A percentile compares a stretch with the other conserved stretches of the same genome.
These are phyloP conservation scores for Dinochytrium kinnereticum DNA, from an alignment of 371 early-diverging fungal genomes.

Conservation along the genomic window DNA sequence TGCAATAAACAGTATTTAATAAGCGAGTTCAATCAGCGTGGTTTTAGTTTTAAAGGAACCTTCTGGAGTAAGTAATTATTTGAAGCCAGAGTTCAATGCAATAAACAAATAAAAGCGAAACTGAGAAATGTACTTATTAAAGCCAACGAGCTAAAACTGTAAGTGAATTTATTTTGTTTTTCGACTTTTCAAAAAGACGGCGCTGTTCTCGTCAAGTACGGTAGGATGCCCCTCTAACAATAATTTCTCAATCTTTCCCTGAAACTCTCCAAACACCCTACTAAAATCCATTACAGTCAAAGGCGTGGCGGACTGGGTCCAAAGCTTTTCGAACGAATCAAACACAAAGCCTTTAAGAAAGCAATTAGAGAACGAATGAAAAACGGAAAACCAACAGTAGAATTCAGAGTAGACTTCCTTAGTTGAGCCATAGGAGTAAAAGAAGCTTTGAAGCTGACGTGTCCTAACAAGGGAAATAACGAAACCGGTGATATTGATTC, in stretches of 20 bases:
- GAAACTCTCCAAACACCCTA: constrained; percentile 66
- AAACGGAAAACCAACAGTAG: constrained; percentile 64
- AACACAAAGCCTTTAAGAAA: constrained; percentile 65
- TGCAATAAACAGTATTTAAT: too few species aligned
- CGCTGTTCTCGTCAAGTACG: constrained; percentile 1
- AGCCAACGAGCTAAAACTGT: too few species aligned
- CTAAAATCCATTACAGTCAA: constrained; percentile 80
- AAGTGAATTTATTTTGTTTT: constrained; percentile 1
- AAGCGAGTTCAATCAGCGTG: too few species aligned
- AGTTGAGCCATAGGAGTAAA: constrained; percentile 65
- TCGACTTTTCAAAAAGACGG: not conserved
- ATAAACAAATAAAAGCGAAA: too few species aligned
- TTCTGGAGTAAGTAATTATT: too few species aligned
- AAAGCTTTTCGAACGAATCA: constrained; percentile 68
- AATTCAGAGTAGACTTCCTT: constrained; percentile 67
- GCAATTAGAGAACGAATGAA: not conserved
- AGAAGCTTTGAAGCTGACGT: constrained; percentile 67
- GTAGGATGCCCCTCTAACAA: constrained; percentile 40
- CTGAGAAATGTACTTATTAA: too few species aligned
- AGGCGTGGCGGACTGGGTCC: constrained; percentile 64
- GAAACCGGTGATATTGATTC: constrained; percentile 80
- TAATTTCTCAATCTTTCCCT: constrained; percentile 51
- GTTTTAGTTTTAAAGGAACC: too few species aligned
- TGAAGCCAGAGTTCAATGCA: too few species aligned
- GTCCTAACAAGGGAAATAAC: constrained; percentile 67